Conservation (phyloP, 169 alveolate species). For the Plasmodium coatneyi region DNA sequence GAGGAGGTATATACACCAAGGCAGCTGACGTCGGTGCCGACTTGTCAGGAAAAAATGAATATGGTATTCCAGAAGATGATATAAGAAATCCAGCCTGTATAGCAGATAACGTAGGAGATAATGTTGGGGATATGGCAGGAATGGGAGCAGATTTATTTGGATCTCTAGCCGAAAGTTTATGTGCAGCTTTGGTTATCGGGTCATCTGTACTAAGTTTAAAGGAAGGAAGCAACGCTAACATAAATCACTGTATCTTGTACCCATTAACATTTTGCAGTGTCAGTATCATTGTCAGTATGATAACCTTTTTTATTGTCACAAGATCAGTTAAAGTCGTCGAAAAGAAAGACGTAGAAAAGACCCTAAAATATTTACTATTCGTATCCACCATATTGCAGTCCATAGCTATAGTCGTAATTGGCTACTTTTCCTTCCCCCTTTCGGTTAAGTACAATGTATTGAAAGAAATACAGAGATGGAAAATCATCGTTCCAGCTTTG, state of each 20-base stretch:
- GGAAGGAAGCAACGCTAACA: slow-evolving; percentile 12
- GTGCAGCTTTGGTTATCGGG: slow-evolving; percentile 93
- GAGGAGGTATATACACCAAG: slow-evolving; percentile 95
- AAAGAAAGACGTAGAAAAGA: slow-evolving; percentile 84
- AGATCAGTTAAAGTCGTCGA: slow-evolving; percentile 77
- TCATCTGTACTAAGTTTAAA: slow-evolving; percentile 79
- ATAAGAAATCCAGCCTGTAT: slow-evolving; percentile 94
- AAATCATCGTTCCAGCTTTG: slow-evolving; percentile 81
- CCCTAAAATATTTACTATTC: slow-evolving; percentile 88
- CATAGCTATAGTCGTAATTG: slow-evolving; percentile 82
- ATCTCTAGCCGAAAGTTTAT: slow-evolving; percentile 93
- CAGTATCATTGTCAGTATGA: slow-evolving; percentile 87
- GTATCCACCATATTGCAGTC: slow-evolving; percentile 89
- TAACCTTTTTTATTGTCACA: slow-evolving; percentile 85
- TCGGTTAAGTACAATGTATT: slow-evolving; percentile 28
- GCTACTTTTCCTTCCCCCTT: slow-evolving; percentile 77
- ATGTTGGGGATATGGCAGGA: slow-evolving; percentile 96
- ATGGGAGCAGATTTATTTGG: slow-evolving; percentile 96
- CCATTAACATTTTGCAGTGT: slow-evolving; percentile 86
- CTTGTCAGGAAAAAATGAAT: slow-evolving; percentile 92
- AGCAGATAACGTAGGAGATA: slow-evolving; percentile 96
- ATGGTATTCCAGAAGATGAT: slow-evolving; percentile 92
- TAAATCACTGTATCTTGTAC: slow-evolving; percentile 81
- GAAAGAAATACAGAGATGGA: slow-evolving; percentile 75
- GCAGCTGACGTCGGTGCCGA: slow-evolving; percentile 96